Evolutionary conservation across 2,329 filamentous ascomycete genomes (phyloP), one percentile per base, ranked within the genome.

Genomic region (Aspergillus tubingensis): DNA sequence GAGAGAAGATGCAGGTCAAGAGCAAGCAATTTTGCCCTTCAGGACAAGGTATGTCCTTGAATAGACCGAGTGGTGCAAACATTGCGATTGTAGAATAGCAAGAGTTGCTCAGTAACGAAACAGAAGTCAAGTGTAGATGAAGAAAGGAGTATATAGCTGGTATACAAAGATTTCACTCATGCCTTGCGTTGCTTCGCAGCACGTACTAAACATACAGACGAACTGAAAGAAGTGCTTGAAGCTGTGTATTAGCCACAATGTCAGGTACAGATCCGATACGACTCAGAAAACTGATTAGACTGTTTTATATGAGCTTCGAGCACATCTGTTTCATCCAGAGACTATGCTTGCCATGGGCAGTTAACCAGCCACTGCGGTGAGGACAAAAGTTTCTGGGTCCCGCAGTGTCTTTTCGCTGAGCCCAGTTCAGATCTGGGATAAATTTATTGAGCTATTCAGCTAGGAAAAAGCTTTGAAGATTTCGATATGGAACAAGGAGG

Each of bases 1-100:
- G 86, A 11, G 75, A 78, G 73, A 88, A 89, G 19, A 88, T 81
- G 74, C 86, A 89, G 63, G 81, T 80, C 13, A 82, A 75, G 11
- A 88, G 74, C 30, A 72, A 68, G 72, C 86, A 88, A 60, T 73
- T 63, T 27, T 73, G 67, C 13, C 79, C 79, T 62, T 80, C 76
- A 8, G 86, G 86, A 70, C 86, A 88, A 27, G 76, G 67, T 44
- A 84, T 74, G 44, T 75, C 73, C 60, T 80, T 82, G 74, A 86
- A 85, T 7, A 85, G 72, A n/a, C 82, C 83, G 11, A 82, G 77
- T n/a, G 82, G 76, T 25, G 80, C 72, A 70, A 86, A 86, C 83
- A 86, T 86, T 43, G 58, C 75, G 59, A 47, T 47, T 13, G 2
- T 36, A 15, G 47, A 11, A 38, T 54, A 25, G 55, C 19, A 19